Conservation (phyloP, 441 rosid species). For the Eutrema salsugineum region DNA sequence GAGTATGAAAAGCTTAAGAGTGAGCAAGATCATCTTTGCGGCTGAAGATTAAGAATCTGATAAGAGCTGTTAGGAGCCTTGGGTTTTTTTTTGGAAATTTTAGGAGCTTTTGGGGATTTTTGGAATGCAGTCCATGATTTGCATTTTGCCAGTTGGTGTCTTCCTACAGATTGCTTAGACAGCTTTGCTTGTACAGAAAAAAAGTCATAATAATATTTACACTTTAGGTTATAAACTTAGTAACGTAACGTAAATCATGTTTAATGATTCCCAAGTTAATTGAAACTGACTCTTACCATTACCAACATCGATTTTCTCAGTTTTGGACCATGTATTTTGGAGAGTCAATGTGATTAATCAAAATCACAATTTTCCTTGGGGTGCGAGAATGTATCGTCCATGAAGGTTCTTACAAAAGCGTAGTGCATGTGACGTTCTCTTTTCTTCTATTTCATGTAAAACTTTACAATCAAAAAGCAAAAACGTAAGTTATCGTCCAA, state of each 20-base stretch:
- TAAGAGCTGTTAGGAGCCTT: too few species aligned
- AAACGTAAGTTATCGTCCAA: not conserved
- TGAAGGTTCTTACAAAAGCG: not conserved
- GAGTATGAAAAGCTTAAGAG: too few species aligned
- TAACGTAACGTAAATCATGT: not conserved
- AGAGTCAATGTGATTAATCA: too few species aligned
- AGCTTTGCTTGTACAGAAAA: slow-evolving; percentile 11
- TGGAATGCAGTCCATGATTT: not conserved
- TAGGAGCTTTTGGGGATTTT: too few species aligned
- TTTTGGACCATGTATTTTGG: too few species aligned
- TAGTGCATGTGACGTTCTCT: not conserved
- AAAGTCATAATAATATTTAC: not conserved
- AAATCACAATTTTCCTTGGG: too few species aligned
- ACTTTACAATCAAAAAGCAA: not conserved
- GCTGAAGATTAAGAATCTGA: too few species aligned
- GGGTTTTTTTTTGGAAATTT: too few species aligned
- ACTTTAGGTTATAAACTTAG: not conserved
- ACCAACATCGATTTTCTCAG: too few species aligned
- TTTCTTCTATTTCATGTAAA: not conserved
- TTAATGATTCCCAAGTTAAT: not conserved
- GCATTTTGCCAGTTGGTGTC: slow-evolving; percentile 8
- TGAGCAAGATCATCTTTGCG: too few species aligned
- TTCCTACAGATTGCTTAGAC: not conserved
- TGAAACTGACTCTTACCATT: too few species aligned
- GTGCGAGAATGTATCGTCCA: not conserved